Evolutionary conservation across 306 rosid species (phyloP).

Genomic region (Cucurbita moschata): DNA sequence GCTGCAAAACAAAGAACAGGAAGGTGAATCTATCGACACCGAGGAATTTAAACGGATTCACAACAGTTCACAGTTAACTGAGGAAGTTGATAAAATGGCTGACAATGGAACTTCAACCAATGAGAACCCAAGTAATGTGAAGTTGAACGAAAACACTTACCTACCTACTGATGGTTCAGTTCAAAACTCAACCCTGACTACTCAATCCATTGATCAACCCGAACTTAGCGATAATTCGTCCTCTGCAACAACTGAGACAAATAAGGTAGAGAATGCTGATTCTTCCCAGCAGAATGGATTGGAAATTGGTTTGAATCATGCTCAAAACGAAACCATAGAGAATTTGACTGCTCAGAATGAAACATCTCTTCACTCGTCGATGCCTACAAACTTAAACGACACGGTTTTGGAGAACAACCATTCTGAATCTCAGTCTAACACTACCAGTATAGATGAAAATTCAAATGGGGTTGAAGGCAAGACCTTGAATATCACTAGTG

Average conservation of each 20-base stretch:
- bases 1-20: constrained; percentile 17
- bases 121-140: neutral
- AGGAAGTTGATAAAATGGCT: constrained; percentile 18
- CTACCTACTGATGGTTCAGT: constrained; percentile 15
- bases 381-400: neutral
- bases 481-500: constrained; percentile 14
- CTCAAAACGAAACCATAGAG: constrained; percentile 17
- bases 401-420: constrained; percentile 14
- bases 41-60: constrained; percentile 18
- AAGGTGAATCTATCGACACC: constrained; percentile 9
- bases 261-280: constrained; percentile 3
- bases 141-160: constrained; percentile 7
- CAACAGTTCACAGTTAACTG: constrained; percentile 22
- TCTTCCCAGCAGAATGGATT: constrained; percentile 26
- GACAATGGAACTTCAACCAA: constrained; percentile 16
- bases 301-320: neutral
- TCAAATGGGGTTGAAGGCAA: constrained; percentile 17
- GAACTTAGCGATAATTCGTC: constrained; percentile 20
- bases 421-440: constrained; percentile 12
- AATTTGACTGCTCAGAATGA: constrained; percentile 1
- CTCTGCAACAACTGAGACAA: constrained; percentile 10
- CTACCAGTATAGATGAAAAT: constrained; percentile 20
- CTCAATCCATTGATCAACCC: constrained; percentile 17
- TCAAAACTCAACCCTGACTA: constrained; percentile 8
- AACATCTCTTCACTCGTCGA: neutral